Evolutionary conservation across 495 filamentous ascomycete genomes (phyloP), one percentile per base, ranked within the genome.

Genomic region (Neurospora pannonica): DNA sequence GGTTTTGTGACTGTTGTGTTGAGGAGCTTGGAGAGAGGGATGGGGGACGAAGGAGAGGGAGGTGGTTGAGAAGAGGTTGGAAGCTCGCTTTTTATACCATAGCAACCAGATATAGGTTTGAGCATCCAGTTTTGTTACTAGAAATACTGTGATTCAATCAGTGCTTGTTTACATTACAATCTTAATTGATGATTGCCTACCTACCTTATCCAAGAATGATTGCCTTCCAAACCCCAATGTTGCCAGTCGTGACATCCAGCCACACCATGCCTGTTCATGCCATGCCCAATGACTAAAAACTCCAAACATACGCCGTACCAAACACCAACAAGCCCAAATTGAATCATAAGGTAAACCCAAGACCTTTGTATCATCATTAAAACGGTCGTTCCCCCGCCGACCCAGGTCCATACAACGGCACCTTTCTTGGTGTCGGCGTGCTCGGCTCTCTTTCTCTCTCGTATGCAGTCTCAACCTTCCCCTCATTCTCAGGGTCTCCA

Each of bases 371-470:
- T 28, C 46, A 54, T 28, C 21, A 54, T 62, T 9, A 34, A 62
- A 62, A 62, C 13, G 24, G 54, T 62, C 54, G 24, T 62, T 62
- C 54, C 54, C 54, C 54, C 2, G 54, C 54, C 54, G 54, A 34
- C 54, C 54, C 54, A 31, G 11, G 54, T 34, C 54, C 54, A 62
- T 62, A 34, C 34, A 34, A 38, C 15, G 28, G 24, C 31, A 71
- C 69, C 46, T 74, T 80, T 34, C 11, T 69, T 17, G 75, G 31
- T 31, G 74, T 77, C 4, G 77, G 77, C 43, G 77, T 80, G 38
- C 37, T 73, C 21, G 73, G 42, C 43, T 77, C 74, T 13, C 5
- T 69, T 21, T 60, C 39, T 28, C 28, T 48, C 38, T 46, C 39
- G 34, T 48, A 72, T 28, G 28, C 71, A 72, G 38, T 3, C 39